Evolutionary conservation across 139 green algal genomes (phyloP).

Genomic region (Marvania coccoides): DNA sequence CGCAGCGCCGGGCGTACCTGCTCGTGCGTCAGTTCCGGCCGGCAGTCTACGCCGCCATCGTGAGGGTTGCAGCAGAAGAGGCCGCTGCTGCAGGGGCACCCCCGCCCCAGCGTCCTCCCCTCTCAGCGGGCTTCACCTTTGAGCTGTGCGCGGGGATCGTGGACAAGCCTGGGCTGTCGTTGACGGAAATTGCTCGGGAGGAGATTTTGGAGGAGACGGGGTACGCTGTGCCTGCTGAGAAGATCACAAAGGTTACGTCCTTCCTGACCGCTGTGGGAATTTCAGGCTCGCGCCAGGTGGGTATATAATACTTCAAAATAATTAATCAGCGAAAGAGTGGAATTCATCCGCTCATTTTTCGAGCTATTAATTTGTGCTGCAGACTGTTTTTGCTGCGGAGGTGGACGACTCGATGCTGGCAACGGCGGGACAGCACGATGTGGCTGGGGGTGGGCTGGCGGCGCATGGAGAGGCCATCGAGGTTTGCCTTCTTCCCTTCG

Average conservation of each 20-base stretch:
- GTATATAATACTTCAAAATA: too few relatives aligned
- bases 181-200: slow-evolving; percentile 41
- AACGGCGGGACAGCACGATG: neutral
- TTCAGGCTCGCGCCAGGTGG: neutral
- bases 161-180: slow-evolving; percentile 62
- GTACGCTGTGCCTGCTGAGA: slow-evolving; percentile 38
- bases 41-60: slow-evolving; percentile 44
- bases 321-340: too few relatives aligned
- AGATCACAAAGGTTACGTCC: slow-evolving; percentile 39
- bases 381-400: slow-evolving; percentile 62
- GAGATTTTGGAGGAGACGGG: slow-evolving; percentile 64
- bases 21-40: slow-evolving; percentile 78
- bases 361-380: too few relatives aligned
- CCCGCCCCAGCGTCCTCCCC: neutral
- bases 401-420: slow-evolving; percentile 57
- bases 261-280: slow-evolving; percentile 19
- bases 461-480: slow-evolving; percentile 76
- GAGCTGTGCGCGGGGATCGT: slow-evolving; percentile 86
- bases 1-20: slow-evolving; percentile 31
- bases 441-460: slow-evolving; percentile 39
- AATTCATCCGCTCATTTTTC: too few relatives aligned
- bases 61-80: slow-evolving; percentile 14
- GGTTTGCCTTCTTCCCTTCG: slow-evolving; percentile 69
- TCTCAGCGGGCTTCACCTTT: slow-evolving; percentile 65
- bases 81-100: neutral